phyloP scores from a whole-genome alignment of 2,329 filamentous ascomycete species.

The Stagonosporopsis vannaccii region DNA sequence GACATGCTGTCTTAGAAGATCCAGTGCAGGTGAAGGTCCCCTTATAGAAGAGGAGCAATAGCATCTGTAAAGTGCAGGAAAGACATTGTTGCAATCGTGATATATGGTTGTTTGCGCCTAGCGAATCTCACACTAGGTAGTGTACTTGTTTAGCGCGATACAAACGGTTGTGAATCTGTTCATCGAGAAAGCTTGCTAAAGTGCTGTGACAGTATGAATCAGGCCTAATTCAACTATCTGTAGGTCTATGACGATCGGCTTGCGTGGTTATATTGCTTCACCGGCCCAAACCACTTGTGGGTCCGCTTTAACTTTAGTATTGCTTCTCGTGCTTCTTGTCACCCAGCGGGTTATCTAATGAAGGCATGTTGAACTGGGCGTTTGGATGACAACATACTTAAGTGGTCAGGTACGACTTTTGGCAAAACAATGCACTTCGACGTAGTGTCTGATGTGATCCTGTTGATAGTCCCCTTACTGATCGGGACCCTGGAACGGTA shows the following conservation, averaged over 20 bases:
- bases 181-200: neutral
- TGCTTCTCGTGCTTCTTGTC: too few relatives aligned
- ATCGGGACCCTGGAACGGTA: neutral
- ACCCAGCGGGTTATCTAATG: too few relatives aligned
- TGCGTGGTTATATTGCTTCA: neutral
- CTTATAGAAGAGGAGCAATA: neutral
- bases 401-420: too few relatives aligned
- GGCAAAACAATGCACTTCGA: neutral
- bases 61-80: neutral
- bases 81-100: neutral
- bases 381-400: too few relatives aligned
- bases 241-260: neutral
- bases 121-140: neutral
- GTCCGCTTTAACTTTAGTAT: too few relatives aligned
- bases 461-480: neutral
- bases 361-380: too few relatives aligned
- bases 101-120: neutral
- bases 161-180: neutral
- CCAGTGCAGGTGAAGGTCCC: neutral
- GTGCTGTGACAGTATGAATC: too few relatives aligned
- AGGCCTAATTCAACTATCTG: neutral
- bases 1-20: neutral
- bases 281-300: too few relatives aligned
- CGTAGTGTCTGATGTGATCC: neutral
- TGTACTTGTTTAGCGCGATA: neutral